phyloP scores from a whole-genome alignment of 2,329 filamentous ascomycete species.

The Scleromitrula shiraiana region DNA sequence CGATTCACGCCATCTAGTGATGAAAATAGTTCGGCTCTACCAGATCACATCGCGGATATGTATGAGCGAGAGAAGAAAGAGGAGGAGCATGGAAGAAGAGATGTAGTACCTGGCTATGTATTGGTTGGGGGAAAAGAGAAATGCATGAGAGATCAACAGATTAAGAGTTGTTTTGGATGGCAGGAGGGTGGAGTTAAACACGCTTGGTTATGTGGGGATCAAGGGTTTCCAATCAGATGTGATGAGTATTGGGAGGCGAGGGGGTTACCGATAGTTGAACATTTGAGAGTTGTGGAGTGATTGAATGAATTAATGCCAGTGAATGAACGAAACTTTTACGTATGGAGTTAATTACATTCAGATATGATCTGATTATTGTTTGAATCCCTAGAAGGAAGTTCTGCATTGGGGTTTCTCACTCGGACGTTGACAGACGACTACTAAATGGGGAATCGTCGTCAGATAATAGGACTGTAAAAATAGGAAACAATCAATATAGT shows the following conservation, averaged over 20 bases:
- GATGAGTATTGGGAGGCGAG: conserved; percentile 1
- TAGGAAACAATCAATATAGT: no score
- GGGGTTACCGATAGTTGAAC: neutral
- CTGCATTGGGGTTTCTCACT: no score
- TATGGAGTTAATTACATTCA: no score
- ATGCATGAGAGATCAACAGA: conserved; percentile 2
- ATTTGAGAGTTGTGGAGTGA: conserved; percentile 1
- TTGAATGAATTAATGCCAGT: no score
- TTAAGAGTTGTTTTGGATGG: conserved; percentile 6
- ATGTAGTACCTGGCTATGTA: neutral
- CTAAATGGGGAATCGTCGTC: no score
- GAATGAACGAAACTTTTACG: no score
- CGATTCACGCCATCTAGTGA: neutral
- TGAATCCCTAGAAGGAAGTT: no score
- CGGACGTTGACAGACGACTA: no score
- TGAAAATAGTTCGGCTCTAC: neutral
- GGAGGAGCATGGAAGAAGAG: neutral
- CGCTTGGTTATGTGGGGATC: conserved; percentile 5
- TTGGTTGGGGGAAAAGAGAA: neutral
- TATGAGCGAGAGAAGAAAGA: neutral
- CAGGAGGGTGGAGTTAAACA: neutral
- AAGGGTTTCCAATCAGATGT: neutral
- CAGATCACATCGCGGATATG: neutral
- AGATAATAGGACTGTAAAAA: no score
- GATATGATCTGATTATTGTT: no score